Evolutionary conservation across 2,329 filamentous ascomycete genomes (phyloP).

Genomic region (Penicillium sp.): DNA sequence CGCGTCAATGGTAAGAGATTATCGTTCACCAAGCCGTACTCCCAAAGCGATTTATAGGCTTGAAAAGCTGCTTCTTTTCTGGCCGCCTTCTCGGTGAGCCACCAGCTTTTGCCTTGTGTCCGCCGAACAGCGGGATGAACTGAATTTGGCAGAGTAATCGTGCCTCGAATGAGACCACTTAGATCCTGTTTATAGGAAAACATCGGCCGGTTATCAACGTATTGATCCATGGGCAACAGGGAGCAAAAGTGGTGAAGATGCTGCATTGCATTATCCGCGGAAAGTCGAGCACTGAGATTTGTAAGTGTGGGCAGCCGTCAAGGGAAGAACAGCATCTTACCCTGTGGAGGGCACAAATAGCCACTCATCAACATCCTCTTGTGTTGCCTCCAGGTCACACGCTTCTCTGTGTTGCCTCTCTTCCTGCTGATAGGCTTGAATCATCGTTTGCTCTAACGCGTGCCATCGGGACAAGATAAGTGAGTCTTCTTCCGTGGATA

Average conservation of each 20-base stretch:
- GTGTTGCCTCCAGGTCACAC: constrained; percentile 53
- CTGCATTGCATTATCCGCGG: constrained; percentile 71
- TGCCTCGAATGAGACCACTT: constrained; percentile 49
- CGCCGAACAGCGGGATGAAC: constrained; percentile 66
- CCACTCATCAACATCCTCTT: constrained; percentile 43
- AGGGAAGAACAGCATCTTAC: constrained; percentile 20
- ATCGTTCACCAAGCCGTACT: constrained; percentile 73
- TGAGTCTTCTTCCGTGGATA: constrained; percentile 42
- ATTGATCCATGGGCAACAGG: constrained; percentile 59
- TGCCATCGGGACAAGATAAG: constrained; percentile 60
- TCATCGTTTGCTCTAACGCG: constrained; percentile 73
- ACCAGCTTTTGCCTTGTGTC: constrained; percentile 57
- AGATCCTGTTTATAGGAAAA: constrained; percentile 52
- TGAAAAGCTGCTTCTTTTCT: constrained; percentile 82
- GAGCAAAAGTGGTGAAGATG: constrained; percentile 84
- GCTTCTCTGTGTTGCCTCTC: constrained; percentile 55
- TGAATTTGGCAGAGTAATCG: constrained; percentile 71
- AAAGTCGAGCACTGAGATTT: constrained; percentile 63
- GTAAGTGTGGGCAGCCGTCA: not conserved
- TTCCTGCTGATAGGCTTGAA: constrained; percentile 68
- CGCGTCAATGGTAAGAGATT: constrained; percentile 67
- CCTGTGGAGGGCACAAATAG: constrained; percentile 47
- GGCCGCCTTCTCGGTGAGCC: constrained; percentile 72
- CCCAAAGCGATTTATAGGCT: constrained; percentile 72
- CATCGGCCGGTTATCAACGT: constrained; percentile 67